Conservation (phyloP, 345 rosid species). For the Cardiospermum halicacabum region DNA sequence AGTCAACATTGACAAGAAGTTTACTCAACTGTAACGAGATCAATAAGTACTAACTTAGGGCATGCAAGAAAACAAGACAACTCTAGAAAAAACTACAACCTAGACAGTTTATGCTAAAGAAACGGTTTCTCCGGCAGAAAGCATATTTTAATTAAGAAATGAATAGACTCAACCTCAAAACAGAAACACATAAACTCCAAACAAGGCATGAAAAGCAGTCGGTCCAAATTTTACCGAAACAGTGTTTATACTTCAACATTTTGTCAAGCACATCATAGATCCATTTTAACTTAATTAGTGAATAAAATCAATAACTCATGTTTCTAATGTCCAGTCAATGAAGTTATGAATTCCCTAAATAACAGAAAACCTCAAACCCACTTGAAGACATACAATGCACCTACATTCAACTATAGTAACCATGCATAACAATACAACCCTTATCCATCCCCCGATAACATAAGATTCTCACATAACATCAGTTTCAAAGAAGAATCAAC, state of each 20-base stretch:
- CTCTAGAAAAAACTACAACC: conserved; percentile 1
- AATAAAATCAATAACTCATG: no score
- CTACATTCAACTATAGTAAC: not conserved
- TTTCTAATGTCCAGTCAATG: not conserved
- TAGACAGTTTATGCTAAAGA: conserved; percentile 7
- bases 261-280: not conserved
- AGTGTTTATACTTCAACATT: not conserved
- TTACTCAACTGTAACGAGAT: not conserved
- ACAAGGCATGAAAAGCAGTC: not conserved
- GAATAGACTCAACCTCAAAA: not conserved
- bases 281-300: not conserved
- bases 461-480: not conserved
- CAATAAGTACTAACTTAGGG: not conserved
- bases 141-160: not conserved
- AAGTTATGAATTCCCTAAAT: not conserved
- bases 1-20: not conserved
- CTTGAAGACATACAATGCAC: not conserved
- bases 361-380: not conserved
- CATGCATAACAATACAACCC: not conserved
- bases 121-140: not conserved
- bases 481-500: not conserved
- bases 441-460: not conserved
- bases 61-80: not conserved
- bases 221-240: not conserved
- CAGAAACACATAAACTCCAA: not conserved